Conservation (phyloP, 495 filamentous ascomycete genomes). For the Thermothielavioides terrestris region DNA sequence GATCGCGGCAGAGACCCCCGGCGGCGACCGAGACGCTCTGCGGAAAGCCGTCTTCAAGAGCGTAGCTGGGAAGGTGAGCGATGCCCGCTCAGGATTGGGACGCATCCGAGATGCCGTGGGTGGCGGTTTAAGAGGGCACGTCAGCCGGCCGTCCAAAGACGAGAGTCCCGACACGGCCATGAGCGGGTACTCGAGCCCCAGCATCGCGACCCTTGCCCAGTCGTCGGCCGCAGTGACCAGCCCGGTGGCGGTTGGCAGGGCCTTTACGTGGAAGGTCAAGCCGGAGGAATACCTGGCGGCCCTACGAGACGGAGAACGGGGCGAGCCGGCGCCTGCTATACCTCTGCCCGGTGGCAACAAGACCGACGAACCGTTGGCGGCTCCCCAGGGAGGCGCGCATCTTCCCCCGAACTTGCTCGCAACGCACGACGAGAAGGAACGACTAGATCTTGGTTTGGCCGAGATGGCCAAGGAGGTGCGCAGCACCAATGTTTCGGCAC, state of each 20-base stretch:
- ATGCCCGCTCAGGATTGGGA: slow-evolving; percentile 74
- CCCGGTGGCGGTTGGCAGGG: slow-evolving; percentile 29
- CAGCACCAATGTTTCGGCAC: slow-evolving; percentile 26
- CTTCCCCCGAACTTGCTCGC: background rate
- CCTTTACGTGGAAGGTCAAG: slow-evolving; percentile 50
- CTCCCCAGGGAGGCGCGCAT: background rate
- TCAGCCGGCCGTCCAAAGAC: slow-evolving; percentile 40
- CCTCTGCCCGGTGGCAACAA: background rate
- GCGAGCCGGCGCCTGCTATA: slow-evolving; percentile 12
- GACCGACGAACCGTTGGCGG: background rate
- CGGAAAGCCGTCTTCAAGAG: slow-evolving; percentile 67
- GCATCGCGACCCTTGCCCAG: slow-evolving; percentile 30
- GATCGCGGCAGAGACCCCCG: slow-evolving; percentile 34
- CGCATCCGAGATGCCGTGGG: slow-evolving; percentile 81
- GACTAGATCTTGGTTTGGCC: slow-evolving; percentile 2
- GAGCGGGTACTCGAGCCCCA: slow-evolving; percentile 21
- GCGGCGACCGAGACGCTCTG: slow-evolving; percentile 55
- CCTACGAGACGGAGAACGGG: slow-evolving; percentile 25
- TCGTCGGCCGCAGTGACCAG: slow-evolving; percentile 31
- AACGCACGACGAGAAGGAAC: slow-evolving; percentile 4
- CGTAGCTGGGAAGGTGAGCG: slow-evolving; percentile 69
- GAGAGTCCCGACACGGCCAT: slow-evolving; percentile 26
- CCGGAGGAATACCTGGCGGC: slow-evolving; percentile 44
- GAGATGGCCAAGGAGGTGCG: slow-evolving; percentile 20
- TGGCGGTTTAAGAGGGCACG: slow-evolving; percentile 39